Evolutionary conservation across 306 rosid genomes (phyloP).

Genomic region (Medicago arabica): DNA sequence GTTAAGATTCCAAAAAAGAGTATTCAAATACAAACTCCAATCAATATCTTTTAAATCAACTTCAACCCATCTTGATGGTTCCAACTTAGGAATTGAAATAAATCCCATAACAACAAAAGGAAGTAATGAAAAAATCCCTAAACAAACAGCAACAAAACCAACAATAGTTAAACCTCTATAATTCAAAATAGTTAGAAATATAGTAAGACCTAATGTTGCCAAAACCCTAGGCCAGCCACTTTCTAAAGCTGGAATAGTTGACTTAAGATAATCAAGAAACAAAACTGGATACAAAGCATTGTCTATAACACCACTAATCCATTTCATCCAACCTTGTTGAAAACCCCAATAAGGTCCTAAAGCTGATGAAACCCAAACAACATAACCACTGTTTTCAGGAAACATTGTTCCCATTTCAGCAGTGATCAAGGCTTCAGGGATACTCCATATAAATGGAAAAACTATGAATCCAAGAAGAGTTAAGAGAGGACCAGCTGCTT

Average conservation of each 20-base stretch:
- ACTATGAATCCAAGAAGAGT: neutral
- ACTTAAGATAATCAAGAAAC: conserved; percentile 21
- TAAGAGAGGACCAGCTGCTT: conserved; percentile 11
- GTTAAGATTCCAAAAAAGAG: conserved; percentile 20
- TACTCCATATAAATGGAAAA: conserved; percentile 19
- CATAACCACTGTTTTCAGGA: conserved; percentile 24
- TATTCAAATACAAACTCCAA: conserved; percentile 26
- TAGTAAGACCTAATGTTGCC: neutral
- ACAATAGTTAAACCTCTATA: conserved; percentile 21
- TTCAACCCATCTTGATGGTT: conserved; percentile 20
- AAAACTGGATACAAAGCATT: conserved; percentile 22
- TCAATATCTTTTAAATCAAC: neutral
- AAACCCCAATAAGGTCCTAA: conserved; percentile 22
- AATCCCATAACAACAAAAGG: conserved; percentile 24
- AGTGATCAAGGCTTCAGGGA: conserved; percentile 16
- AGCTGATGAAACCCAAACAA: conserved; percentile 13
- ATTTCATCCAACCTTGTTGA: conserved; percentile 21
- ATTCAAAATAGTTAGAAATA: neutral
- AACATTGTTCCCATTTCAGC: conserved; percentile 22
- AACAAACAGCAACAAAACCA: neutral
- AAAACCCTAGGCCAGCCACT: neutral
- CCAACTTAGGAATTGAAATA: conserved; percentile 13
- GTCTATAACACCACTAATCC: conserved; percentile 18
- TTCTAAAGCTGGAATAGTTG: neutral
- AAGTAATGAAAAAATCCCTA: neutral